These are phyloP conservation scores for Cytospora mali DNA, from an alignment of 2,329 filamentous ascomycete species.

Conservation along the genomic window DNA sequence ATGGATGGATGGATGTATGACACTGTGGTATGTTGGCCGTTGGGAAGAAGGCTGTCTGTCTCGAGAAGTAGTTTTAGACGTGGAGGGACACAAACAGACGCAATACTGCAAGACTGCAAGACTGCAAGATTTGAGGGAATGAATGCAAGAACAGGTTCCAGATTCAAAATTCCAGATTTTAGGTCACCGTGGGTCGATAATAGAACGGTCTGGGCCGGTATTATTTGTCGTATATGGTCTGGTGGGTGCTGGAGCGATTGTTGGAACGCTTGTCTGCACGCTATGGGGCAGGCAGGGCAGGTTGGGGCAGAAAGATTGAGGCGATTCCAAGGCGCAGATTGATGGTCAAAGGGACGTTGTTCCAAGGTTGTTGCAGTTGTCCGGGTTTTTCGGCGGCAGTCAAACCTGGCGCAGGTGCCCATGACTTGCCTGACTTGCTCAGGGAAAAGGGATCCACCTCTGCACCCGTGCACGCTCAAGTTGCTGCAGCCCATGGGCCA, in stretches of 20 bases:
- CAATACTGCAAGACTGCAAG: background rate
- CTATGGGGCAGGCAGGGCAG: background rate
- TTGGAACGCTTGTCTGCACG: background rate
- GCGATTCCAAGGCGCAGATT: background rate
- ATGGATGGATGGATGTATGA: background rate
- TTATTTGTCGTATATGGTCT: background rate
- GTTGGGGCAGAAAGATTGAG: background rate
- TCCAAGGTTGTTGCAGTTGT: constrained; percentile 1
- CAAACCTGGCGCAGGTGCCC: background rate
- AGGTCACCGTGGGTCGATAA: background rate
- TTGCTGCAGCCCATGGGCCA: background rate
- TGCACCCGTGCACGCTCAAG: too few species aligned
- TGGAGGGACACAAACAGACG: background rate
- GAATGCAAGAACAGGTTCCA: background rate
- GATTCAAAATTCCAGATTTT: background rate
- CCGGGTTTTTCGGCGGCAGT: background rate
- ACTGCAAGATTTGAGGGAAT: background rate
- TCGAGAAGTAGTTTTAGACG: too few species aligned
- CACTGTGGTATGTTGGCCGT: too few species aligned
- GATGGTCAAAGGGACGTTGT: background rate
- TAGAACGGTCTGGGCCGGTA: background rate
- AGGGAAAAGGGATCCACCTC: too few species aligned
- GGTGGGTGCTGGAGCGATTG: background rate
- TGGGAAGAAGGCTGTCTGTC: too few species aligned
- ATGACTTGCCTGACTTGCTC: too few species aligned